A percentile compares a stretch with the other conserved stretches of the same genome.
Conservation (phyloP, 345 rosid genomes). For the Arabidopsis thaliana region TAIR10.1 NC_003070.9:455001-455500, state of each 20-base stretch:
- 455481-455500: constrained; percentile 1
- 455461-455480: neutral
- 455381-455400: neutral
- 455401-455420: constrained; percentile 22
- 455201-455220: neutral
- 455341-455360: constrained; percentile 42
- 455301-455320: constrained; percentile 83
- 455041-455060: constrained; percentile 49
- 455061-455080: neutral
- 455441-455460: neutral
- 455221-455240: constrained; percentile 39
- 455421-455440: neutral
- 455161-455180: constrained; percentile 1
- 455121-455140: constrained; percentile 93
- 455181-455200: neutral
- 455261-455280: constrained; percentile 86
- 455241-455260: constrained; percentile 92
- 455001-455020: constrained; percentile 97
- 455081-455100: constrained; percentile 4
- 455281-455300: constrained; percentile 79
- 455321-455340: constrained; percentile 61
- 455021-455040: constrained; percentile 93
- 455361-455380: constrained; percentile 52
- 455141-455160: constrained; percentile 75
- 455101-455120: constrained; percentile 76